Conservation (phyloP, 768 basidiomycete genomes). For the Boletus patriciae region DNA sequence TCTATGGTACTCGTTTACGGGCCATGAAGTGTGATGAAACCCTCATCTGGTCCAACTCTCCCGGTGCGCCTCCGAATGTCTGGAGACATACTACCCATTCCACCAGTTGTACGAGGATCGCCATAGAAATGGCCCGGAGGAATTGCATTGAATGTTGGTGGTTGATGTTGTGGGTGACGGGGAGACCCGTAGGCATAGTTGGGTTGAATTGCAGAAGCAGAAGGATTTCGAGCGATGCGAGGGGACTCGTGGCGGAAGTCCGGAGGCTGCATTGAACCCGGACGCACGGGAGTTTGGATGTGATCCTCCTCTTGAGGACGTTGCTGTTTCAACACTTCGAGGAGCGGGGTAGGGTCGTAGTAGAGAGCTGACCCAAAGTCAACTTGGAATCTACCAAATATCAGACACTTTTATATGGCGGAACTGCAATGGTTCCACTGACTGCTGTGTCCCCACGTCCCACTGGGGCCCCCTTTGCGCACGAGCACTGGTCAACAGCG, state of each 20-base stretch:
- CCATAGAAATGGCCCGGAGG: constrained; percentile 46
- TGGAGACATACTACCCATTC: constrained; percentile 39
- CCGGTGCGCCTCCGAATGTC: constrained; percentile 33
- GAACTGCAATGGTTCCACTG: constrained; percentile 29
- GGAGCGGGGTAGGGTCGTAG: constrained; percentile 65
- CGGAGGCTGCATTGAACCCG: constrained; percentile 33
- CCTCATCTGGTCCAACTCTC: constrained; percentile 34
- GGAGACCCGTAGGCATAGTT: constrained; percentile 33
- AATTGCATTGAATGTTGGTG: constrained; percentile 32
- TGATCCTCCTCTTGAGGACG: constrained; percentile 32
- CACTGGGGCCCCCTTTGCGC: constrained; percentile 84
- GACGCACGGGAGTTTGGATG: constrained; percentile 18
- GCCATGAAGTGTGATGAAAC: constrained; percentile 35
- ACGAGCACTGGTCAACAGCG: constrained; percentile 70
- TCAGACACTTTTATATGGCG: not conserved
- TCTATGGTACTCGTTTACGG: constrained; percentile 12
- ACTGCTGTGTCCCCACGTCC: constrained; percentile 88
- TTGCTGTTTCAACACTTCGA: constrained; percentile 47
- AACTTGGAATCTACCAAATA: constrained; percentile 60
- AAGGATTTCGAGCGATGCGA: constrained; percentile 33
- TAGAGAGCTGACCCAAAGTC: constrained; percentile 72
- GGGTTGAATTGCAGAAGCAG: constrained; percentile 28
- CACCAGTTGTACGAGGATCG: constrained; percentile 29
- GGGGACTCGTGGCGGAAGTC: constrained; percentile 37
- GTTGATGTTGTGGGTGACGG: constrained; percentile 33